Evolutionary conservation across 345 rosid genomes (phyloP).

Genomic region (Syzygium oleosum): DNA sequence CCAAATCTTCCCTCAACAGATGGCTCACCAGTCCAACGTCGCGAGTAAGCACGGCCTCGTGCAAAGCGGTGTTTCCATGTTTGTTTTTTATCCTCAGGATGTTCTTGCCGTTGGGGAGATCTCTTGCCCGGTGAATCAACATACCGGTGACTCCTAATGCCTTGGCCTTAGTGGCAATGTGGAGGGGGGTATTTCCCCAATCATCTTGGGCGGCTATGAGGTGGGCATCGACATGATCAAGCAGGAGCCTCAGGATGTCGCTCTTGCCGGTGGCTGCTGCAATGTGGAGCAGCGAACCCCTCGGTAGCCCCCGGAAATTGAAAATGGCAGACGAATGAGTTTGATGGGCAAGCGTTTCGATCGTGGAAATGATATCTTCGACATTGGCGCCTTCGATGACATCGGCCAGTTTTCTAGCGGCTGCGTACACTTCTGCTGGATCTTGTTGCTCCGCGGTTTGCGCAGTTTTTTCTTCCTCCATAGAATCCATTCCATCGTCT

Average conservation of each 20-base stretch:
- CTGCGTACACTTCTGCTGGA: not conserved
- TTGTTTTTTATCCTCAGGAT: not conserved
- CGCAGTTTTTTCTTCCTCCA: not conserved
- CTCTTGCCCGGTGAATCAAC: no score
- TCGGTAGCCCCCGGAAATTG: not conserved
- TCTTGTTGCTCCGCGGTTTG: not conserved
- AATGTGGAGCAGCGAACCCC: not conserved
- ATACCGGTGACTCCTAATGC: no score
- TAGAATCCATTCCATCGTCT: no score
- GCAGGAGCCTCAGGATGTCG: not conserved
- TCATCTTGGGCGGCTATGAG: not conserved
- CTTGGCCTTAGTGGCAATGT: no score
- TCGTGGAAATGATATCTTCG: not conserved
- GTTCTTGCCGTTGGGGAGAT: no score
- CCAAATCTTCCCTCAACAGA: not conserved
- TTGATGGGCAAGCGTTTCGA: not conserved
- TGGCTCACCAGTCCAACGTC: fast-evolving
- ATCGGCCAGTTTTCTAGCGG: not conserved
- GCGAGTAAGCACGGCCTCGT: not conserved
- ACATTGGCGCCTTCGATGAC: not conserved
- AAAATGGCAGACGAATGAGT: not conserved
- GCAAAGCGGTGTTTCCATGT: not conserved
- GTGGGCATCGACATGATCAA: not conserved
- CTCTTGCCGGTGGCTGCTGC: not conserved
- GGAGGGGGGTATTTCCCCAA: no score